Evolutionary conservation across 257 asterid genomes (phyloP).

Genomic region (Primulina tabacum): DNA sequence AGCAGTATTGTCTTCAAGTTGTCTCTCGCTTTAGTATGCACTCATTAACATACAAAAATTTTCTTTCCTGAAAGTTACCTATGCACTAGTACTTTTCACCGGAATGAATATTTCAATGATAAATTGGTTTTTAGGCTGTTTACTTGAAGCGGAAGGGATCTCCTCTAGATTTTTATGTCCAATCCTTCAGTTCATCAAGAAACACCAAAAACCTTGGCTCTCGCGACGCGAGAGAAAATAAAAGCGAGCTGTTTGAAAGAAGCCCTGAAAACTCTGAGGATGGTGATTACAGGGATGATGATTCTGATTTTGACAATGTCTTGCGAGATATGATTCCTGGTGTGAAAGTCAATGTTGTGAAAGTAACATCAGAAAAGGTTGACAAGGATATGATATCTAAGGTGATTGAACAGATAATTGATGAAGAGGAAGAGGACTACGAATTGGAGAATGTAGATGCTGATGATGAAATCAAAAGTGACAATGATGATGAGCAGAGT

Average conservation of each 20-base stretch:
- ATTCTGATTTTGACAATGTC: constrained; percentile 61
- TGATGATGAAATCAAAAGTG: constrained; percentile 43
- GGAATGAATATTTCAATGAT: constrained; percentile 19
- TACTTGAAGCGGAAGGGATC: constrained; percentile 68
- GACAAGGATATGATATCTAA: constrained; percentile 77
- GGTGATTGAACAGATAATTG: constrained; percentile 83
- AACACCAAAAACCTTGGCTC: constrained; percentile 49
- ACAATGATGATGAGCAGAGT: constrained; percentile 44
- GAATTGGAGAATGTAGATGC: constrained; percentile 40
- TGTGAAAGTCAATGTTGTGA: constrained; percentile 82
- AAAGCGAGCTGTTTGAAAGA: constrained; percentile 53
- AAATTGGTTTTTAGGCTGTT: constrained; percentile 60
- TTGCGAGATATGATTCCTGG: constrained; percentile 92
- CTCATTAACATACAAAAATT: not conserved
- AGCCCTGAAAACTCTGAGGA: constrained; percentile 62
- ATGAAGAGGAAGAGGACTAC: constrained; percentile 65
- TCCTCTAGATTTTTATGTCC: constrained; percentile 46
- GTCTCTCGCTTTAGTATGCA: not conserved
- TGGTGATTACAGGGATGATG: constrained; percentile 69
- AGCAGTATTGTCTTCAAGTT: no score
- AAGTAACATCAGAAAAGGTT: constrained; percentile 64
- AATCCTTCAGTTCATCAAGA: constrained; percentile 50
- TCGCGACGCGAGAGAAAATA: constrained; percentile 53
- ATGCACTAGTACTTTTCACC: constrained; percentile 18
- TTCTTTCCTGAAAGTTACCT: constrained; percentile 15